Base-by-base conservation (phyloP, 176 grass and related monocot species). In the Carex myosuroides region DNA sequence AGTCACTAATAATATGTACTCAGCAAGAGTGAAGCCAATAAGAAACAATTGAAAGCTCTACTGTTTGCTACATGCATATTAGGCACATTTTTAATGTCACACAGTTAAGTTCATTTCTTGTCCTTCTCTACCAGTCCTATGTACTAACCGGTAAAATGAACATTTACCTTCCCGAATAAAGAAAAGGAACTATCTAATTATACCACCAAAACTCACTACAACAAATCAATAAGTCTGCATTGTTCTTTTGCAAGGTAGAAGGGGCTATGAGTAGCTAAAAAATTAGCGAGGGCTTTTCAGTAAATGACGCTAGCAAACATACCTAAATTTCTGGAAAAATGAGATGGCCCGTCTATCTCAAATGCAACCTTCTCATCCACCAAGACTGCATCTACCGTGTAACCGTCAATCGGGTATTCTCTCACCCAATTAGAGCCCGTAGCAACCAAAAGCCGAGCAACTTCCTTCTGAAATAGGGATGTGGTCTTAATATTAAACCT, bases 291-390 rank as follows among this genome's bases (percentile, higher is more conserved):
- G 22, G 24, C 24, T 76, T 53, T 48, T 30, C 13, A 17, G 24
- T 55, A 30, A 76, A 54, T 76, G 24, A 32, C 22, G 20, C 46
- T 7, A 55, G 17, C 26, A 76, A 76, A 55, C 71, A 42, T 91
- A 87, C 95, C 92, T 87, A 93, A 89, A 86, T 98, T 94, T 69
- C 95, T 88, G 21, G 91, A 94, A 90, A 98, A 98, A 87, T 98
- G 92, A 18, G 95, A 91, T 1, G 89, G 91, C 70, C 95, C 95
- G 39, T 98, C 92, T 54, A 98, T 98, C 83, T 98, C 95, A 89
- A 98, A 90, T n/a, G 95, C 92, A 75, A 94, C 89, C 69, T 86
- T 93, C 84, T 88, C 83, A 74, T 93, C 89, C 81, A 94, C 80
- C 80, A 98, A 67, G 56, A 91, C 95, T 0, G 92, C 92, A 85